Base-by-base conservation (phyloP, 2,329 filamentous ascomycete species). In the Diplodia corticola region DNA sequence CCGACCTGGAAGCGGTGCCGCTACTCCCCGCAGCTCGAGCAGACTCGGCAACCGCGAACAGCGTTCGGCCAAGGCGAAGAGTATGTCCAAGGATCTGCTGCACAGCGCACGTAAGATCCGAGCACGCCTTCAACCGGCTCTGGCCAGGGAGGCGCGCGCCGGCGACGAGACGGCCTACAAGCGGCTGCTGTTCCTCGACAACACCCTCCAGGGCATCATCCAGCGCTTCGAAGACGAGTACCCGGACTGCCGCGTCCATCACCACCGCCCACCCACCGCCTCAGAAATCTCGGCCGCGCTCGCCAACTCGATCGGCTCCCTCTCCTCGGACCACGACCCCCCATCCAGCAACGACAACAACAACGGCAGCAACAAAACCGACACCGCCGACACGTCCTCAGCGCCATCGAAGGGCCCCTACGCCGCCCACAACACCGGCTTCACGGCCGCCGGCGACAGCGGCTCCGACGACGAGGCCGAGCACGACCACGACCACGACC, bases 151-250 rank as follows among this genome's bases (percentile, higher is more conserved):
- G 79, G 86, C 89, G 53, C 85, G 86, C 69, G 83, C 86, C 46
- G 87, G 84, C 20, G 90, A 95, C 74, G 90, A 93, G 71, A 83
- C 88, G 70, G 91, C 89, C 70, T 91, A 96, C 75, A 86, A 93
- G 40, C 90, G 91, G 57, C 85, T 98, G 22, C 83, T 90, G 50
- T 97, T 97, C 85, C 86, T 99, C 33, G 93, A 97, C 73, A 84
- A 90, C 68, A 98, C 95, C 0, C 84, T 99, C 10, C 86, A 93
- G 73, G 89, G 90, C 70, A 97, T 98, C 80, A 98, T 98, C 73
- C 89, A 92, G 75, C 90, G 95, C 30, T 99, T 98, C 75, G 95
- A 98, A 77, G 91, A 96, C 75, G 94, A 98, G 77, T 98, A 93
- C 73, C 95, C 95, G 0, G 94, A 98, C 74, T 96, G 91, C 0